These are phyloP conservation scores for Pseudovirgaria hyperparasitica DNA, from an alignment of 2,329 filamentous ascomycete species.

Conservation along the genomic window DNA sequence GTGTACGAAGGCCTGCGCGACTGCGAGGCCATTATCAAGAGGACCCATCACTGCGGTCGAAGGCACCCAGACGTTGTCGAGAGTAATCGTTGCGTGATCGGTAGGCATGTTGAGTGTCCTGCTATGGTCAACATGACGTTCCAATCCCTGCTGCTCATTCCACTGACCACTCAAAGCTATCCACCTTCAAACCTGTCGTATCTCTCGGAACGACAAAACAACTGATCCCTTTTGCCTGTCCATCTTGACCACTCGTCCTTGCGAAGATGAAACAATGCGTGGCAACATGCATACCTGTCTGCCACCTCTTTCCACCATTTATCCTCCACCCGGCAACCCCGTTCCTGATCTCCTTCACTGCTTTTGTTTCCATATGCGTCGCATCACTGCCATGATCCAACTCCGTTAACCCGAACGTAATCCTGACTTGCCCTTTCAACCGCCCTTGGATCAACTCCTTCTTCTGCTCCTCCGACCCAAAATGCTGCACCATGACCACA, in stretches of 20 bases:
- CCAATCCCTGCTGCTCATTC: background rate
- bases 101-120: conserved; percentile 55
- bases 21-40: conserved; percentile 41
- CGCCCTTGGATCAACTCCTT: conserved; percentile 39
- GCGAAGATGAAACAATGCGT: conserved; percentile 52
- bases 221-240: conserved; percentile 43
- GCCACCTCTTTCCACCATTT: conserved; percentile 51
- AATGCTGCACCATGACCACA: conserved; percentile 48
- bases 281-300: conserved; percentile 49
- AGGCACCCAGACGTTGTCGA: conserved; percentile 46
- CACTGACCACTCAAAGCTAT: conserved; percentile 43
- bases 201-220: conserved; percentile 46
- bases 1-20: conserved; percentile 53
- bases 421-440: conserved; percentile 39
- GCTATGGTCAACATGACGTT: background rate
- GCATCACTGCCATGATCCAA: conserved; percentile 50
- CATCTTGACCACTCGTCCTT: conserved; percentile 40
- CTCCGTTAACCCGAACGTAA: conserved; percentile 51
- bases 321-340: conserved; percentile 39
- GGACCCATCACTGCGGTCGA: conserved; percentile 39
- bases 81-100: conserved; percentile 47
- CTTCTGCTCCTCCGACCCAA: conserved; percentile 43
- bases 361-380: conserved; percentile 47
- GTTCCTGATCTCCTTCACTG: conserved; percentile 29
- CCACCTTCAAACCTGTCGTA: conserved; percentile 39